Evolutionary conservation across 805 yeast species (phyloP).

Genomic region (Kluyveromyces dobzhanskii): DNA sequence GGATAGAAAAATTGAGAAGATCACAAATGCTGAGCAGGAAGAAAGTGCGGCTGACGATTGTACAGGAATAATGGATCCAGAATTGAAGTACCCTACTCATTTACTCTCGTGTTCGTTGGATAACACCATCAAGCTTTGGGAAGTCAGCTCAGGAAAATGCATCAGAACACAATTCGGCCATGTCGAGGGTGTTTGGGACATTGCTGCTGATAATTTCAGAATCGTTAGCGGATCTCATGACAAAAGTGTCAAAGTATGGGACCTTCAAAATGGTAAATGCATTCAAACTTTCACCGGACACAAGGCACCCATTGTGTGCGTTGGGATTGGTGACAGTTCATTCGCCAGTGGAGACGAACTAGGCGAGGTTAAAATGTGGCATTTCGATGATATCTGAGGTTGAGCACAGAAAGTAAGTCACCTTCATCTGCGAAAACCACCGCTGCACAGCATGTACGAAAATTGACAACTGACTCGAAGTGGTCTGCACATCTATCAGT

Average conservation of each 20-base stretch:
- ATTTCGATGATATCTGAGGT: conserved; percentile 34
- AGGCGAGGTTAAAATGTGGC: conserved; percentile 79
- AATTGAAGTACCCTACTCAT: conserved; percentile 61
- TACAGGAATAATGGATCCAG: conserved; percentile 19
- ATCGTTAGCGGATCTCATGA: conserved; percentile 95
- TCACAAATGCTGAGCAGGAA: conserved; percentile 4
- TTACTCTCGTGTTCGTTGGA: conserved; percentile 81
- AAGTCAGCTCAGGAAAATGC: conserved; percentile 77
- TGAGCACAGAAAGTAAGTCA: no score
- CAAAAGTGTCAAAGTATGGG: conserved; percentile 89
- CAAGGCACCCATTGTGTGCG: conserved; percentile 42
- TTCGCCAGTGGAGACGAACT: conserved; percentile 86
- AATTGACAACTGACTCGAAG: no score
- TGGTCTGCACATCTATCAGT: no score
- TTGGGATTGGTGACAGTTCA: conserved; percentile 80
- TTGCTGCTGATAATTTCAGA: conserved; percentile 91
- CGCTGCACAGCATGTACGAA: no score
- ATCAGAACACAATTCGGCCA: conserved; percentile 95
- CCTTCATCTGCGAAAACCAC: no score
- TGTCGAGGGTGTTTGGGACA: conserved; percentile 96
- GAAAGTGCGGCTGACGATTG: conserved; percentile 12
- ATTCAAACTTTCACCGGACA: conserved; percentile 81
- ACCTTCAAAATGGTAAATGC: conserved; percentile 86
- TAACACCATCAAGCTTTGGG: conserved; percentile 91
- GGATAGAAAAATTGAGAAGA: conserved; percentile 28